These are phyloP conservation scores for Cetraspora pellucida DNA, from an alignment of 192 early-diverging fungal genomes.

Conservation along the genomic window DNA sequence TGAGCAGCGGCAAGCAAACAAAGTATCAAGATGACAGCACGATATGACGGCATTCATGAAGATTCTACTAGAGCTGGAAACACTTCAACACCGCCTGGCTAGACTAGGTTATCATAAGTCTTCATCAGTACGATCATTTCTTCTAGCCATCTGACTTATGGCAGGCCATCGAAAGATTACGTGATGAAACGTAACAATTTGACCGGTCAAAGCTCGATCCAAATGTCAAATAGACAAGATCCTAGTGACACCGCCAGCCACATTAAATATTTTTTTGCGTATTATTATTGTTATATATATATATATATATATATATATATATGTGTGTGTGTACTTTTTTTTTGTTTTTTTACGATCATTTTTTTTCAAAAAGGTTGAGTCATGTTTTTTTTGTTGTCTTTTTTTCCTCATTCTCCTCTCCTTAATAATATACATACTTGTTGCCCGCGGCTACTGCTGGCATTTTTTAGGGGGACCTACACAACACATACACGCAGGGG, in stretches of 20 bases:
- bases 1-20: constrained; percentile 31
- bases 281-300: too few species aligned
- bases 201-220: neutral
- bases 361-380: too few species aligned
- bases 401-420: neutral
- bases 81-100: constrained; percentile 19
- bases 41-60: constrained; percentile 12
- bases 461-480: constrained; percentile 37
- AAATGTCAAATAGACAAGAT: too few species aligned
- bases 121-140: constrained; percentile 11
- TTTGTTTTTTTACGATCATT: too few species aligned
- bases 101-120: constrained; percentile 22
- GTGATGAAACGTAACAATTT: constrained; percentile 9
- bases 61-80: neutral
- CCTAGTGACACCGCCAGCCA: too few species aligned
- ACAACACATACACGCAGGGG: constrained; percentile 21
- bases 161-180: neutral
- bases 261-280: too few species aligned
- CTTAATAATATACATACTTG: constrained; percentile 6
- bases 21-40: constrained; percentile 25
- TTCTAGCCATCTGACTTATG: constrained; percentile 5
- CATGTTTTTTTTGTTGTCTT: neutral
- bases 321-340: too few species aligned
- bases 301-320: too few species aligned
- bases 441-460: constrained; percentile 36